Conservation (phyloP, 306 rosid genomes). For the Rosa multiflora region DNA sequence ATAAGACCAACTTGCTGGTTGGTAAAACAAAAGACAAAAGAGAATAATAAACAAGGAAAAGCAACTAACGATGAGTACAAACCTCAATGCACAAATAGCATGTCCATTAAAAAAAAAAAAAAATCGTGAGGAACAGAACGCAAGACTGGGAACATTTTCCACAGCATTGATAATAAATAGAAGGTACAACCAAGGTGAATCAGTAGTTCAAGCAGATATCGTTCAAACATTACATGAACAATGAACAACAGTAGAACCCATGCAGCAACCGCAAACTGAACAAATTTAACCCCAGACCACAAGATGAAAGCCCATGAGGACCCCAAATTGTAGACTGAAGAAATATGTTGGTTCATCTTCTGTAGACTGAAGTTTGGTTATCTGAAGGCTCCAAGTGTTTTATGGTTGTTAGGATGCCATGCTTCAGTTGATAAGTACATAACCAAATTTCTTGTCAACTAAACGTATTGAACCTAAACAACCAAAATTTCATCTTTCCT, state of each 20-base stretch:
- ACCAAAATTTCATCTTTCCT: neutral
- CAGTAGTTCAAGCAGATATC: neutral
- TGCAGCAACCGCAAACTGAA: neutral
- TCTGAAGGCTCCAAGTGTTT: neutral
- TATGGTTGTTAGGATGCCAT: neutral
- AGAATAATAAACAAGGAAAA: neutral
- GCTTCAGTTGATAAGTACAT: neutral
- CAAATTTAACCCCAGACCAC: neutral
- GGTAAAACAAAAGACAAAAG: neutral
- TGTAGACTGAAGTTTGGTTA: neutral
- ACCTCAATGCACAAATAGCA: constrained; percentile 10
- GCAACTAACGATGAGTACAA: neutral
- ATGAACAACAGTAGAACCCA: neutral
- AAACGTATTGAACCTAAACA: neutral
- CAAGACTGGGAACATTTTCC: neutral
- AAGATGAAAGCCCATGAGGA: neutral
- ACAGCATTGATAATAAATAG: neutral
- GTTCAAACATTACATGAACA: neutral
- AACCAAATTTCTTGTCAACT: neutral
- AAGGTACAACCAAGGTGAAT: neutral
- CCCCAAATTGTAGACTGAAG: neutral
- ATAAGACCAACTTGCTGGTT: constrained; percentile 17
- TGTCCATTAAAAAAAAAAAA: neutral
- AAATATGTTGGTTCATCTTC: neutral
- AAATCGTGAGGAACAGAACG: neutral